A percentile compares a stretch with the other conserved stretches of the same genome.
phyloP scores from a whole-genome alignment of 208 protist species.

The Crithidia fasciculata region DNA sequence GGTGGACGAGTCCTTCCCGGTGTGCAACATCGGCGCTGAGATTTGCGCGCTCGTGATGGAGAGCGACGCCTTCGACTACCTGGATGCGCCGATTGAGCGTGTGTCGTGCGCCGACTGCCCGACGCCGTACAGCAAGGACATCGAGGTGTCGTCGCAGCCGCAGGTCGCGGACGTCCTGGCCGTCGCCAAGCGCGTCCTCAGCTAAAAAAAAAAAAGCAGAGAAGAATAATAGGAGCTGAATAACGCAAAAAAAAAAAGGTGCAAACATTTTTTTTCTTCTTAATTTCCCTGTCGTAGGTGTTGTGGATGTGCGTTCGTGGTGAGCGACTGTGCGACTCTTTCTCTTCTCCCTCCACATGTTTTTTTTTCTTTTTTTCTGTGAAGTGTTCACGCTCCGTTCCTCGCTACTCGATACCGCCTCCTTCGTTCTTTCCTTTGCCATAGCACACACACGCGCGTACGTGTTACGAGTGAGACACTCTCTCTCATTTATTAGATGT shows the following conservation, averaged over 20 bases:
- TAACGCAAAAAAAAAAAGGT: slow-evolving; percentile 23
- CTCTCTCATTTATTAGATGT: too few species aligned
- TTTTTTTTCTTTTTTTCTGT: background rate
- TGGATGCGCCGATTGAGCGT: slow-evolving; percentile 96
- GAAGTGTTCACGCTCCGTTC: too few species aligned
- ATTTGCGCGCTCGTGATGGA: slow-evolving; percentile 95
- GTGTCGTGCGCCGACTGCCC: slow-evolving; percentile 97
- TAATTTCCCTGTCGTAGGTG: too few species aligned
- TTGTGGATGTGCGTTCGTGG: too few species aligned
- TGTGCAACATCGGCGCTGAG: slow-evolving; percentile 96
- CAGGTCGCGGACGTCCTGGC: slow-evolving; percentile 83
- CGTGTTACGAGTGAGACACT: too few species aligned
- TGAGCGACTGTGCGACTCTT: background rate
- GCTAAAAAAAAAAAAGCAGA: slow-evolving; percentile 33
- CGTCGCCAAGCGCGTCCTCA: slow-evolving; percentile 78
- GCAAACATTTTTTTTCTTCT: too few species aligned
- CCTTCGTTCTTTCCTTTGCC: too few species aligned
- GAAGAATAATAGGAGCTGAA: background rate
- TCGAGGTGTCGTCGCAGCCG: slow-evolving; percentile 92
- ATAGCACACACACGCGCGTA: too few species aligned
- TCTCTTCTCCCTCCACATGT: background rate
- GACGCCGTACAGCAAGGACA: slow-evolving; percentile 96
- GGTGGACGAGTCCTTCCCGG: slow-evolving; percentile 96
- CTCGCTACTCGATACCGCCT: too few species aligned
- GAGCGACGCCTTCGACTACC: slow-evolving; percentile 96